Conservation (phyloP, 257 asterid genomes). For the Cynanchum wilfordii region DNA sequence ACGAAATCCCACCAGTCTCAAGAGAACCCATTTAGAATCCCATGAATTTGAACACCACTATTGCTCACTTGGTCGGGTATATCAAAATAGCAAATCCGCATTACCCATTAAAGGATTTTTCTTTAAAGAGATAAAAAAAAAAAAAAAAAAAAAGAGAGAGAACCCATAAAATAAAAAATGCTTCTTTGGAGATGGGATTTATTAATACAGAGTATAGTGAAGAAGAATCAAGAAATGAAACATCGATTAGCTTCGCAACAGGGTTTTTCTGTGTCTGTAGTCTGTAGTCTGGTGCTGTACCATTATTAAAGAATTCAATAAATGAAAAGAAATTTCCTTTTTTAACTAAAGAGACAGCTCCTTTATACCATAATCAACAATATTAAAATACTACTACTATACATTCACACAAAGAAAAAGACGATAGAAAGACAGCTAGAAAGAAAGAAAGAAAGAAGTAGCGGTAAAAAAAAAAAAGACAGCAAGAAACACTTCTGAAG, state of each 20-base stretch:
- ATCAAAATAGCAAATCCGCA: constrained; percentile 3
- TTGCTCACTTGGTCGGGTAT: background rate
- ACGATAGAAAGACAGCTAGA: constrained; percentile 13
- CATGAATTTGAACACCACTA: constrained; percentile 26
- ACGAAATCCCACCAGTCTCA: constrained; percentile 40
- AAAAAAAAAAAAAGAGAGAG: too few species aligned
- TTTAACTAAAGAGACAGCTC: constrained; percentile 5
- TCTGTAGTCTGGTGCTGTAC: background rate
- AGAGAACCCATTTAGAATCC: constrained; percentile 83
- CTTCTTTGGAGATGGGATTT: constrained; percentile 7
- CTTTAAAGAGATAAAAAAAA: too few species aligned
- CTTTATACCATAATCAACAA: background rate
- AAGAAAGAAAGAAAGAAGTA: background rate
- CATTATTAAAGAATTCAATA: constrained; percentile 10
- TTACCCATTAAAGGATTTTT: background rate
- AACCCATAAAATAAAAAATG: background rate
- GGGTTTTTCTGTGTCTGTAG: background rate
- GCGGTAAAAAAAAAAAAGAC: background rate
- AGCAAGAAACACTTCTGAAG: background rate
- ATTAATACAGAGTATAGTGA: background rate
- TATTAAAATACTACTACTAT: background rate
- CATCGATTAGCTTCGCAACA: constrained; percentile 8
- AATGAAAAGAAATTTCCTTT: background rate
- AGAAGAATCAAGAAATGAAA: background rate
- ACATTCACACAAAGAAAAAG: background rate